Evolutionary conservation across 176 grass and related monocot species (phyloP), one percentile per base, ranked within the genome.

Genomic region (Carex kokanica): DNA sequence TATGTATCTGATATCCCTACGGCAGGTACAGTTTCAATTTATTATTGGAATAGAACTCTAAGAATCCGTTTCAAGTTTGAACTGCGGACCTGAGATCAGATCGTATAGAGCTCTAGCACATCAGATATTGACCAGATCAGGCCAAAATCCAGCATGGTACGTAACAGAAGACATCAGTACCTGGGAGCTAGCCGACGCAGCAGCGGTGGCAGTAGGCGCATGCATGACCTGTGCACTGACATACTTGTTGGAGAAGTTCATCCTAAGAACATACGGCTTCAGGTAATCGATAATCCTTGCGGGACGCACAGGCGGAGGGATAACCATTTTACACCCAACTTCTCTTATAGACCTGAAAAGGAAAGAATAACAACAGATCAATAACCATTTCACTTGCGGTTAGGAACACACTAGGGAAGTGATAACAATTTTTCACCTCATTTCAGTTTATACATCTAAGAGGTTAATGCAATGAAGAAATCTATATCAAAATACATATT

Each of bases 211-310:
- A 5, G 88, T 97, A 74, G 91, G 94, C 6, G 75, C 88, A 49
- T 94, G 94, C 34, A 97, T 23, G 32, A 97, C 91, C 65, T 97
- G 91, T 23, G 88, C 90, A 0, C 54, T 88, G n/a, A 94, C 88
- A 31, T 79, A 92, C 54, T 92, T 90, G 84, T 92, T 90, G 21
- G 94, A 80, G 91, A 97, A 94, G 82, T 92, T 80, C 94, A 92
- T 97, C 83, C 81, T 94, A 82, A 94, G 32, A 2, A 97, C 73
- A 74, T 97, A 97, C 0, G 91, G 91, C 81, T 93, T 90, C 16
- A 93, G 89, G 78, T 81, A 94, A 17, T 80, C 75, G 68, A 54
- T 84, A 18, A 94, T 78, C 29, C 94, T 86, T 80, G 89, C 62
- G 6, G 90, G 88, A 63, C 86, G 88, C 16, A 82, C 83, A 1